A percentile compares a stretch with the other conserved stretches of the same genome.
phyloP scores from a whole-genome alignment of 768 basidiomycete species.

The Plicaturopsis crispa region DNA sequence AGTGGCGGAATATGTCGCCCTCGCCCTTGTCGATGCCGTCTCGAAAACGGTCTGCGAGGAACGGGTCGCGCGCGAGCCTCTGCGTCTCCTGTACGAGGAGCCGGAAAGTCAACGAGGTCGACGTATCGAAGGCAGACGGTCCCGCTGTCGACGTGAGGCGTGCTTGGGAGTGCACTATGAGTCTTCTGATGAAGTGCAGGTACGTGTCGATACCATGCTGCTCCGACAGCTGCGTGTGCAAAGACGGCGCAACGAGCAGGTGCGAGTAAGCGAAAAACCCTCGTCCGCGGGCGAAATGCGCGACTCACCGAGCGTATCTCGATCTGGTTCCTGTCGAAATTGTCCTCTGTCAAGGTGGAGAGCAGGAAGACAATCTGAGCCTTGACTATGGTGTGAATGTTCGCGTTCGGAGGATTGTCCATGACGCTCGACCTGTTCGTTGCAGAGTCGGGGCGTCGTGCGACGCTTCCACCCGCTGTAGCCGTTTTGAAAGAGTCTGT shows the following conservation, averaged over 20 bases:
- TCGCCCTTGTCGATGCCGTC: constrained; percentile 87
- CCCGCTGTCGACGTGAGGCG: constrained; percentile 53
- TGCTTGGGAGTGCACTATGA: constrained; percentile 82
- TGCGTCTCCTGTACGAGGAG: constrained; percentile 84
- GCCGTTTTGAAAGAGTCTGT: too few relatives aligned
- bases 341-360: constrained; percentile 93
- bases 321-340: constrained; percentile 87
- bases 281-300: constrained; percentile 9
- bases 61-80: constrained; percentile 84
- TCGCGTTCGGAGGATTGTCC: constrained; percentile 79
- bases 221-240: constrained; percentile 71
- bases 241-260: constrained; percentile 9
- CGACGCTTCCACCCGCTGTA: constrained; percentile 59
- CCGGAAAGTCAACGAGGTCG: constrained; percentile 73
- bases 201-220: constrained; percentile 97
- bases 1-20: constrained; percentile 74
- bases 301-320: constrained; percentile 89
- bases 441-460: constrained; percentile 69
- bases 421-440: constrained; percentile 74
- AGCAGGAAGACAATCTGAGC: constrained; percentile 97
- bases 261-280: constrained; percentile 6
- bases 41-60: constrained; percentile 83
- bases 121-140: constrained; percentile 66
- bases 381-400: constrained; percentile 89
- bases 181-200: constrained; percentile 93